Evolutionary conservation across 169 alveolate genomes (phyloP).

Genomic region (Plasmodium blacklocki): DNA sequence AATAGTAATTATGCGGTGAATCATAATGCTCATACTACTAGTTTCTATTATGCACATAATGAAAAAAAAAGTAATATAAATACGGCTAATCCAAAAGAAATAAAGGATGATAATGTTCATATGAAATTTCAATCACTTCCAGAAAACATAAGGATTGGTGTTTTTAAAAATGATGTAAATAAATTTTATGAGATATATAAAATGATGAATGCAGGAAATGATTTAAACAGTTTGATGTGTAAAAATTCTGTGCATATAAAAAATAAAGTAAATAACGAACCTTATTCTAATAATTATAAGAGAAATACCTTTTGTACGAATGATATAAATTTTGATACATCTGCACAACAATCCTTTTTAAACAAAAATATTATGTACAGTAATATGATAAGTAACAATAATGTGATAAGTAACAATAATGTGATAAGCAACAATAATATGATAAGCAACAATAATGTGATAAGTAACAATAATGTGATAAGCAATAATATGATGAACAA

Average conservation of each 20-base stretch:
- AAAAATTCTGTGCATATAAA: constrained; percentile 6
- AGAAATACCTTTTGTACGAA: constrained; percentile 44
- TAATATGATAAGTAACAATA: neutral
- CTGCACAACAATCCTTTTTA: constrained; percentile 3
- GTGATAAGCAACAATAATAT: neutral
- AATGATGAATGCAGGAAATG: constrained; percentile 2
- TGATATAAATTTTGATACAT: neutral
- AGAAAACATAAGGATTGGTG: constrained; percentile 2
- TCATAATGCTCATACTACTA: neutral
- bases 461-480: neutral
- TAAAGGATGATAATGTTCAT: neutral
- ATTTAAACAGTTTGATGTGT: neutral
- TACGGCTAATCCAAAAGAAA: neutral
- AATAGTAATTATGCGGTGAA: neutral
- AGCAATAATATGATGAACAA: neutral
- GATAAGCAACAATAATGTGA: neutral
- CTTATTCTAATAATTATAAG: constrained; percentile 12
- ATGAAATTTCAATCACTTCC: neutral
- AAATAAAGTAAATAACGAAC: constrained; percentile 3
- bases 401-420: neutral
- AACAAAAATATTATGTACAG: neutral
- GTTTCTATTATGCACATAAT: no score
- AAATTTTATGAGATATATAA: constrained; percentile 24
- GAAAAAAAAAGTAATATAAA: no score
- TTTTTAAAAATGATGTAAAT: constrained; percentile 8